Base-by-base conservation (phyloP, 2,329 filamentous ascomycete species). In the Fusarium lateritium region DNA sequence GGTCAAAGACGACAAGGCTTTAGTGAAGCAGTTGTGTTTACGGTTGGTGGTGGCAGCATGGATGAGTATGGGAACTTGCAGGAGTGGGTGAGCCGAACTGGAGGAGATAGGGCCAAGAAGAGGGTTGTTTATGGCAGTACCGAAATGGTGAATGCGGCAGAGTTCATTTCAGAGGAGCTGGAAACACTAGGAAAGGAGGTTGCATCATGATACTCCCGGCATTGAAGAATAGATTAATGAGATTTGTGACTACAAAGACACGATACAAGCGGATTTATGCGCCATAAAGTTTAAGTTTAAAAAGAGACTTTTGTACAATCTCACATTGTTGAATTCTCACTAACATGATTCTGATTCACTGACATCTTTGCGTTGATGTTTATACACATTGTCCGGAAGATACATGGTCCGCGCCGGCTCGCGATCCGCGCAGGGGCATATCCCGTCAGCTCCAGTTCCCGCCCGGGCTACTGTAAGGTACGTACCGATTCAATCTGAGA, bases 1-100 rank as follows among this genome's bases (percentile, higher is more conserved):
- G 96, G 95, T 2, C 95, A 98, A 80, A 84, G 94, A 63, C 85
- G 95, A 56, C 94, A 97, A 76, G 94, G 93, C 0, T 98, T 95
- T 79, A 92, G 89, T 49, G 94, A 97, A 75, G 93, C 94, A 2
- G 91, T 97, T 56, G 93, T 97, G n/a, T 97, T 98, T 77, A 95
- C 93, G 0, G 94, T 97, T 5, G 96, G 96, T 6, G 96, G 97
- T 46, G 96, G 96, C 42, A 98, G 94, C 77, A 98, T 99, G 93
- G 96, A 99, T 73, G 96, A 99, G 79, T 99, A 98, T 78, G 95
- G 94, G 21, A 99, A 99, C 79, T 79, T 99, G 77, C 94, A 97
- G 78, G 96, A 98, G 77, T 99, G 96, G 96, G 94, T 95, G 7
- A 89, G 89, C 78, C 87, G 95, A 69, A 94, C 93, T 6, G 84